phyloP scores from a whole-genome alignment of 2,329 filamentous ascomycete species.

The Daldinia eschscholtzii region DNA sequence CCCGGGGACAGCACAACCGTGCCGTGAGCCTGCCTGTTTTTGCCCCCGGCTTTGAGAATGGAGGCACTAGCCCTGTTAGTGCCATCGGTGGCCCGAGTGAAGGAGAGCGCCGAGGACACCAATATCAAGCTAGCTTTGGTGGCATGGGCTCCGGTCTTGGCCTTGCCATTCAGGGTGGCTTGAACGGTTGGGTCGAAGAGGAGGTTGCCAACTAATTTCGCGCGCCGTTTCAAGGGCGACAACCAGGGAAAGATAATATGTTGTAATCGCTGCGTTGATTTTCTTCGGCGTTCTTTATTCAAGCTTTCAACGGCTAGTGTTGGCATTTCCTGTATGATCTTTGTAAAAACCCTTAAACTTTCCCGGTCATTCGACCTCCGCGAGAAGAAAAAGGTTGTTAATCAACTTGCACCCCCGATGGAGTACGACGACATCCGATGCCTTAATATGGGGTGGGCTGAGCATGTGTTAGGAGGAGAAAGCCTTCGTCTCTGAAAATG shows the following conservation, averaged over 20 bases:
- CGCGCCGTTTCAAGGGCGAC: conserved; percentile 27
- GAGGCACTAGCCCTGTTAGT: conserved; percentile 65
- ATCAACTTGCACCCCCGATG: conserved; percentile 12
- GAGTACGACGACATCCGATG: conserved; percentile 9
- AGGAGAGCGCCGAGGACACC: conserved; percentile 72
- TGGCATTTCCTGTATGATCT: conserved; percentile 51
- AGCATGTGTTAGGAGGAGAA: conserved; percentile 15
- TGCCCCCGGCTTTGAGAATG: conserved; percentile 73
- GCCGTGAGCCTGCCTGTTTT: conserved; percentile 88
- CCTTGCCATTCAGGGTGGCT: conserved; percentile 71
- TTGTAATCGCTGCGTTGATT: conserved; percentile 58
- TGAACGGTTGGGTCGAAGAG: conserved; percentile 77
- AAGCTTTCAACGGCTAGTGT: conserved; percentile 45
- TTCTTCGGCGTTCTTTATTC: conserved; percentile 49
- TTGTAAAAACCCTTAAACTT: conserved; percentile 54
- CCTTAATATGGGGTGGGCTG: conserved; percentile 9
- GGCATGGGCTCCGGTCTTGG: conserved; percentile 71
- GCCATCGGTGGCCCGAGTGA: conserved; percentile 62
- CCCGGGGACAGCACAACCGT: conserved; percentile 75
- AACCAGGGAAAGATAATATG: conserved; percentile 55
- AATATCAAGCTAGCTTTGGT: conserved; percentile 74
- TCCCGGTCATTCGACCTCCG: conserved; percentile 44
- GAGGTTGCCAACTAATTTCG: conserved; percentile 69
- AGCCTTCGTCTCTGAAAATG: conserved; percentile 39
- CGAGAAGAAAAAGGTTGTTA: conserved; percentile 26